Evolutionary conservation across 805 yeast species (phyloP).

Genomic region (Sugiyamaella valdiviana): DNA sequence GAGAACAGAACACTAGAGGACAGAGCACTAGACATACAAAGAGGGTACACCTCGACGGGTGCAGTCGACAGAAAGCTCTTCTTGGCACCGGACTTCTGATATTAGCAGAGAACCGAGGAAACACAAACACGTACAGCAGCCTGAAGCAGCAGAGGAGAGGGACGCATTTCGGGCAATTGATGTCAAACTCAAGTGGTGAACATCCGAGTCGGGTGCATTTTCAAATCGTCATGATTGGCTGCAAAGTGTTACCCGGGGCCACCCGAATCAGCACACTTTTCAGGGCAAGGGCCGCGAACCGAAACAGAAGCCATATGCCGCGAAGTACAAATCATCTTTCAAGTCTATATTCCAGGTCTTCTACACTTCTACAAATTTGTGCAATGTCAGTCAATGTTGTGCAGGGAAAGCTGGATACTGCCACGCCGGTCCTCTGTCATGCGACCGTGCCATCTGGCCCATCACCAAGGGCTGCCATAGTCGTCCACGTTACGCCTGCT

Average conservation of each 20-base stretch:
- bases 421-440: neutral
- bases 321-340: too few relatives aligned
- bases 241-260: neutral
- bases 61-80: conserved; percentile 9
- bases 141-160: conserved; percentile 19
- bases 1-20: neutral
- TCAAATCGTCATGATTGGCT: neutral
- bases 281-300: neutral
- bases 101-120: neutral
- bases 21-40: conserved; percentile 21
- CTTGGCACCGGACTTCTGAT: conserved; percentile 10
- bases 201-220: neutral
- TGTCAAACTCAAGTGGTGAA: neutral
- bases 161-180: conserved; percentile 16
- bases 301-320: neutral
- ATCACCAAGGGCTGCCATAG: conserved; percentile 1
- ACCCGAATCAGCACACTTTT: neutral
- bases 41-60: conserved; percentile 30
- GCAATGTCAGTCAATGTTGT: neutral
- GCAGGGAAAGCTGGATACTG: neutral
- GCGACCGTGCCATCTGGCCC: neutral
- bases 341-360: neutral
- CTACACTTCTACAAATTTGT: neutral
- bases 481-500: conserved; percentile 1
- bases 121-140: conserved; percentile 23